A percentile compares a stretch with the other conserved stretches of the same genome.
phyloP scores from a whole-genome alignment of 1,284 basidiomycete genomes.

The Trametes versicolor region DNA sequence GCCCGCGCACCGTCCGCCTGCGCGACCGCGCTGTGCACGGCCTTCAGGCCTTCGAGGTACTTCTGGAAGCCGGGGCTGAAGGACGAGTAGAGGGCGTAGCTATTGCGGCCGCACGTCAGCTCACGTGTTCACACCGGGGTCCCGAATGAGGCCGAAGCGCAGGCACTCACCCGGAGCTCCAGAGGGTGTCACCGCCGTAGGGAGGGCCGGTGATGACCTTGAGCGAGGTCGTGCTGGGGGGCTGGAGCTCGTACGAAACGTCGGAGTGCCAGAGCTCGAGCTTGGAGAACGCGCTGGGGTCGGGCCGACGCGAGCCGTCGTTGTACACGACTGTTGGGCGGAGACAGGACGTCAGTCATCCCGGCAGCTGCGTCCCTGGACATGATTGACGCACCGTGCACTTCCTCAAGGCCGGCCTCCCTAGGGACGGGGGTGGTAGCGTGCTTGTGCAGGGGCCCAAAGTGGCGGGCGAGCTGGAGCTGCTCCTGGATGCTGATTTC shows the following conservation, averaged over 20 bases:
- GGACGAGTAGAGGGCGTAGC: conserved; percentile 75
- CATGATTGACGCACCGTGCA: conserved; percentile 63
- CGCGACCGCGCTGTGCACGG: conserved; percentile 73
- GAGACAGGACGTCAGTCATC: conserved; percentile 16
- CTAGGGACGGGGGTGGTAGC: conserved; percentile 82
- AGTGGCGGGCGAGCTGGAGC: conserved; percentile 77
- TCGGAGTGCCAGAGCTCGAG: conserved; percentile 87
- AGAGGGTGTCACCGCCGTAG: conserved; percentile 75
- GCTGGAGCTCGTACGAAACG: conserved; percentile 82
- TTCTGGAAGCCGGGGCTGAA: conserved; percentile 72
- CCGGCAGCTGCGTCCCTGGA: not conserved
- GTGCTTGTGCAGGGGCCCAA: conserved; percentile 85
- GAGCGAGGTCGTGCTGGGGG: conserved; percentile 75
- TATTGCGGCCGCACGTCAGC: conserved; percentile 42
- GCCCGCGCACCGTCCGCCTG: conserved; percentile 75
- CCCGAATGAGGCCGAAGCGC: not conserved
- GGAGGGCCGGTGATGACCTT: conserved; percentile 73
- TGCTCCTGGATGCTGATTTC: conserved; percentile 76
- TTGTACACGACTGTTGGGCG: conserved; percentile 68
- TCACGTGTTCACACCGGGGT: conserved; percentile 8
- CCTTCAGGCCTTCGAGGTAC: conserved; percentile 72
- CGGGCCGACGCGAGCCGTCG: conserved; percentile 73
- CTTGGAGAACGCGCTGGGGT: conserved; percentile 76
- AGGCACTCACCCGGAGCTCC: conserved; percentile 66
- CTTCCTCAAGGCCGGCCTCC: conserved; percentile 78